Evolutionary conservation across 306 rosid species (phyloP), one percentile per base, ranked within the genome.

Genomic region (Clitoria ternatea): DNA sequence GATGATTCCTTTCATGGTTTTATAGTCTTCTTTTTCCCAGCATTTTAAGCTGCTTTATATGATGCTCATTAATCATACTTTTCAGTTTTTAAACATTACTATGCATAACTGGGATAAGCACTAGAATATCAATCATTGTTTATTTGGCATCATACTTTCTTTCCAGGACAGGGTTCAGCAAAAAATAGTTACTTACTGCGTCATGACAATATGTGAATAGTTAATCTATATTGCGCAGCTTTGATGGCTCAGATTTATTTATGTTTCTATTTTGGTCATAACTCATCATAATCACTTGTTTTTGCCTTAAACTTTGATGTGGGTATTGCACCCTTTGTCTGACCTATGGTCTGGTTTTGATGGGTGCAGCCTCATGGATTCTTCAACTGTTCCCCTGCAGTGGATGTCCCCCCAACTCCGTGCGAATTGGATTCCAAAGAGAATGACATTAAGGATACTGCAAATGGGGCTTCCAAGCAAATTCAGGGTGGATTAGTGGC

Each of bases 341-440:
- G 35, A 63, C 15, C n/a, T n/a, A n/a, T 48, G 26, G 9, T 15
- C 0, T 12, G 52, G 18, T 56, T 4, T 37, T 56, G 66, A 61
- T 61, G 79, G 26, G 15, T 83, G 89, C 89, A 91, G 97, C 92
- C 97, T 73, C 89, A 86, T 42, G 97, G 97, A 23, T 91, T 91
- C 89, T 88, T 88, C 89, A 86, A 91, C 56, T 83, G 90, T 60
- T 91, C 89, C 19, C 88, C 92, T 32, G 92, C 92, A 0, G 80
- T 85, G 22, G 97, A 85, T 33, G 97, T 85, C 56, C 90, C 96
- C 0, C 92, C 86, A 5, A 90, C 61, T 49, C 13, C 87, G 4
- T 86, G 86, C 70, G 94, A 84, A 62, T 55, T 81, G 84, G 90
- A 90, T 20, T 50, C 66, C 20, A 85, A 81, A 69, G 84, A 79